A percentile compares a stretch with the other conserved stretches of the same genome.
These are phyloP conservation scores for Kodamaea kakaduensis DNA, from an alignment of 805 yeast genomes.

Conservation along the genomic window DNA sequence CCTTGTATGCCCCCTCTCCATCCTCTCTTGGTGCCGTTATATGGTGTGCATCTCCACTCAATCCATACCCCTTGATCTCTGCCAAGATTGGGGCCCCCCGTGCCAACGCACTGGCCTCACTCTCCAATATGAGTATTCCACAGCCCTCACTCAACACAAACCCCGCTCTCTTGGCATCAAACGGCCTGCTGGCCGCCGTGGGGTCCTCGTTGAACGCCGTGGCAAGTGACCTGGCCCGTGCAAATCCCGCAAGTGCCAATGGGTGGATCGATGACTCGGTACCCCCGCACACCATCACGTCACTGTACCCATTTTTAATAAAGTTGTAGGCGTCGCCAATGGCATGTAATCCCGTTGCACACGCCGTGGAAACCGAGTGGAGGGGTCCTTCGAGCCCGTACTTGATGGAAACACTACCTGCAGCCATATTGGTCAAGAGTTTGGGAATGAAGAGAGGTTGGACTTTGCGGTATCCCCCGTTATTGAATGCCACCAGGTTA, in stretches of 20 bases:
- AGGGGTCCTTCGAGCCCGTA: conserved; percentile 79
- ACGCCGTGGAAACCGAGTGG: conserved; percentile 88
- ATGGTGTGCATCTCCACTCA: conserved; percentile 88
- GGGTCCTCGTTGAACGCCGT: conserved; percentile 63
- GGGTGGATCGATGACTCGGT: conserved; percentile 87
- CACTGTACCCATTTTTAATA: conserved; percentile 73
- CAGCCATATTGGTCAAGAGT: conserved; percentile 87
- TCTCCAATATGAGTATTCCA: conserved; percentile 76
- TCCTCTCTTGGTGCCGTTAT: conserved; percentile 84
- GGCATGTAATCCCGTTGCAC: conserved; percentile 94
- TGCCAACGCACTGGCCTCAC: conserved; percentile 64
- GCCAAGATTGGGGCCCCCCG: conserved; percentile 66
- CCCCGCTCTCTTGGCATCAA: conserved; percentile 74
- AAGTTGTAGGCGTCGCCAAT: conserved; percentile 90
- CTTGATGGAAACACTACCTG: conserved; percentile 81
- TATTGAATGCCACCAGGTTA: conserved; percentile 50
- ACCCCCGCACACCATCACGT: conserved; percentile 92
- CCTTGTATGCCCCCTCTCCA: conserved; percentile 80
- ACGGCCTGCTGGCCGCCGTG: conserved; percentile 73
- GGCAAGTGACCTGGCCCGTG: conserved; percentile 79
- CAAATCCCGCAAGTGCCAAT: conserved; percentile 82
- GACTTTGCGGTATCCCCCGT: conserved; percentile 61
- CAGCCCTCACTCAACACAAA: conserved; percentile 94
- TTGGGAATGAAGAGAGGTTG: conserved; percentile 87
- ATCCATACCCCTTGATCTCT: conserved; percentile 83